Conservation (phyloP, 23 red algal genomes). For the Gracilaria caudata region DNA sequence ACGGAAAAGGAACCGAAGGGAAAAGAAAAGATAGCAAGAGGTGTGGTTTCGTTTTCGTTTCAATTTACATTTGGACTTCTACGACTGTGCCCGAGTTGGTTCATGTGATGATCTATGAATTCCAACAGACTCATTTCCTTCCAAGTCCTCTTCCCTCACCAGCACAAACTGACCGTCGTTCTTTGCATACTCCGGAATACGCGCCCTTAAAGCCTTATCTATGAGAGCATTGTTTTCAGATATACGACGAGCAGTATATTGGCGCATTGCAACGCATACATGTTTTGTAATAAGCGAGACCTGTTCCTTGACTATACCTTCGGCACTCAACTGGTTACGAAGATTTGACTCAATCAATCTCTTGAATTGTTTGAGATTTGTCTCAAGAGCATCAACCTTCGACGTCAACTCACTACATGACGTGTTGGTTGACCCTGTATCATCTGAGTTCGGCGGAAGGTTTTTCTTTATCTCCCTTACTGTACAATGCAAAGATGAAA, state of each 20-base stretch:
- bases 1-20: not conserved
- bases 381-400: conserved; percentile 34
- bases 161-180: conserved; percentile 67
- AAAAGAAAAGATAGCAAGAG: not conserved
- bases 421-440: too few species aligned
- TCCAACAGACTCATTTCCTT: conserved; percentile 58
- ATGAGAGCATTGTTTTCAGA: conserved; percentile 86
- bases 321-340: conserved; percentile 54
- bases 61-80: not conserved
- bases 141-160: conserved; percentile 49
- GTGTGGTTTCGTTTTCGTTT: conserved; percentile 1
- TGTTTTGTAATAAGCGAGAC: conserved; percentile 82
- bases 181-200: conserved; percentile 72
- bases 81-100: not conserved
- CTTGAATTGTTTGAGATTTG: conserved; percentile 67
- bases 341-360: conserved; percentile 79
- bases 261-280: conserved; percentile 87
- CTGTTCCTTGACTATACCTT: conserved; percentile 79
- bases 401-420: not conserved
- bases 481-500: conserved; percentile 19
- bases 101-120: conserved; percentile 41
- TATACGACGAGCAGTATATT: conserved; percentile 73
- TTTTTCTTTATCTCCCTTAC: conserved; percentile 31
- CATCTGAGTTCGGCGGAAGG: conserved; percentile 1
- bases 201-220: conserved; percentile 68